Evolutionary conservation across 176 grass and related monocot genomes (phyloP).

Genomic region (Eleusine indica): DNA sequence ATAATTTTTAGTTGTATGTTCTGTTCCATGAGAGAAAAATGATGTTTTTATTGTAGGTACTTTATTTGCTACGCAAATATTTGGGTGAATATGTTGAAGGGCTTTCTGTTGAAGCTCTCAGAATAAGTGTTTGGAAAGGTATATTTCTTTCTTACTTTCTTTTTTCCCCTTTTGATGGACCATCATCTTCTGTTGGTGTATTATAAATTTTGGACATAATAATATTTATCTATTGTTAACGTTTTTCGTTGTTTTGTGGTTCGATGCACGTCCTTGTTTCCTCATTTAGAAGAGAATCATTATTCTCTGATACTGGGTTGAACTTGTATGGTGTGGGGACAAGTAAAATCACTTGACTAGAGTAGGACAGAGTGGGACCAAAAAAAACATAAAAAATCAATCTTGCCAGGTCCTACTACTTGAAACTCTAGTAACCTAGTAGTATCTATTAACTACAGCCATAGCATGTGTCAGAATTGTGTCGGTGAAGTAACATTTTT

Average conservation of each 20-base stretch:
- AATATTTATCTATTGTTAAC: conserved; percentile 8
- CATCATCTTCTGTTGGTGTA: conserved; percentile 28
- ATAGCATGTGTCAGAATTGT: not conserved
- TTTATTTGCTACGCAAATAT: conserved; percentile 92
- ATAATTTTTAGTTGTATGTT: not conserved
- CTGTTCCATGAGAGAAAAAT: conserved; percentile 10
- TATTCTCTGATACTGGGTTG: conserved; percentile 20
- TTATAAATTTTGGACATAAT: conserved; percentile 23
- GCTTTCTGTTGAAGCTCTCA: conserved; percentile 91
- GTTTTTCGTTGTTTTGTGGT: conserved; percentile 9
- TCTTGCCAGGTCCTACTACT: not conserved
- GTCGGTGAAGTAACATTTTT: no score
- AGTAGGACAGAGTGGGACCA: not conserved
- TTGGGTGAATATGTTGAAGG: conserved; percentile 99
- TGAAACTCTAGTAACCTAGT: not conserved
- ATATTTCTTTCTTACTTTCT: conserved; percentile 13
- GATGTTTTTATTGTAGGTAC: conserved; percentile 55
- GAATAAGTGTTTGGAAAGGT: conserved; percentile 99
- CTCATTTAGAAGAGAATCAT: not conserved
- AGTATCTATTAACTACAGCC: conserved; percentile 8
- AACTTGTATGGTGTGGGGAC: conserved; percentile 11
- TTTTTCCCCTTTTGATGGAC: conserved; percentile 3
- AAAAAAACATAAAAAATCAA: not conserved
- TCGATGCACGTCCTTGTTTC: not conserved
- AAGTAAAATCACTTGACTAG: not conserved